Evolutionary conservation across 139 green algal genomes (phyloP).

Genomic region (Chlorella sp.): DNA sequence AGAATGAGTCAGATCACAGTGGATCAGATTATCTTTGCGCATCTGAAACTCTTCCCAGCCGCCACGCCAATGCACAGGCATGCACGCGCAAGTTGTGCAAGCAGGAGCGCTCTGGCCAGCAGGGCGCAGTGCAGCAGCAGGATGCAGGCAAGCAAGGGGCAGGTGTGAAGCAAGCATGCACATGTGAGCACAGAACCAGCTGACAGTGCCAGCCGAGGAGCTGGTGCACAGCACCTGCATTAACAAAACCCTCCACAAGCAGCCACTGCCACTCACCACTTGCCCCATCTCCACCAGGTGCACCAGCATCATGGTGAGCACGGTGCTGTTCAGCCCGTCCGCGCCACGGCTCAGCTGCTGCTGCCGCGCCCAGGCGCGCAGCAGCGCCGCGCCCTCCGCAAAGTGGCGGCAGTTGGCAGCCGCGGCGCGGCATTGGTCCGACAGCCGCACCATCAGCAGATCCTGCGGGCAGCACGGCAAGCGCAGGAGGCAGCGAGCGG

Average conservation of each 20-base stretch:
- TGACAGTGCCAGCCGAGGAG: too few species aligned
- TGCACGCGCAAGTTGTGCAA: too few species aligned
- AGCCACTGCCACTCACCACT: slow-evolving; percentile 54
- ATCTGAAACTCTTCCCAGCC: slow-evolving; percentile 17
- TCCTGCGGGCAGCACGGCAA: slow-evolving; percentile 46
- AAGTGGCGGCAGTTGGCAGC: slow-evolving; percentile 41
- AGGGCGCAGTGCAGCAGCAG: neutral
- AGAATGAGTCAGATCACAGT: slow-evolving; percentile 17
- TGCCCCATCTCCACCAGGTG: slow-evolving; percentile 57
- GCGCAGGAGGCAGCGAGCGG: neutral
- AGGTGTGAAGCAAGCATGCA: neutral
- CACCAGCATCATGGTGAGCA: slow-evolving; percentile 67
- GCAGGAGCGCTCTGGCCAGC: too few species aligned
- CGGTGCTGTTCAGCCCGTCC: slow-evolving; percentile 62
- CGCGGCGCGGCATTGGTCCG: slow-evolving; percentile 38
- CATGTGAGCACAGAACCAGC: neutral
- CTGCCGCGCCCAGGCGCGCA: slow-evolving; percentile 74
- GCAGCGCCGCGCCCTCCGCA: slow-evolving; percentile 65
- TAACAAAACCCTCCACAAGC: neutral
- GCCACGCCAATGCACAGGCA: too few species aligned
- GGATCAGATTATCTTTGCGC: slow-evolving; percentile 23
- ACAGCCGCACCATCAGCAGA: slow-evolving; percentile 49
- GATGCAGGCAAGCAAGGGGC: neutral
- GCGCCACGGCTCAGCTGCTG: slow-evolving; percentile 52
- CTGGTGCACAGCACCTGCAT: neutral